Evolutionary conservation across 192 early-diverging fungal genomes (phyloP).

Genomic region (Podila minutissima): DNA sequence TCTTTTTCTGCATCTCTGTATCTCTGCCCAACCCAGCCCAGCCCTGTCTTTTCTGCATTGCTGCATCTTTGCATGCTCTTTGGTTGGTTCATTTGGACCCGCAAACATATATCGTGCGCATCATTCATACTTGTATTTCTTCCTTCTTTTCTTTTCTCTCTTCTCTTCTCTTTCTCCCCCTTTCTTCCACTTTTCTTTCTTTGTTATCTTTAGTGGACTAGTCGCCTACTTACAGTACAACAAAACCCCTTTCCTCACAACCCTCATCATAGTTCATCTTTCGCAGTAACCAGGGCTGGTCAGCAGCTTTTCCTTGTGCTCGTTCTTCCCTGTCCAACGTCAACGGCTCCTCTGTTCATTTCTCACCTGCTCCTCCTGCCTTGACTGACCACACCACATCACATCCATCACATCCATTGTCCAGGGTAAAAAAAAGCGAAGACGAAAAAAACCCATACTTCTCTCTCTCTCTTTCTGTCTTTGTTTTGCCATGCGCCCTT

Average conservation of each 20-base stretch:
- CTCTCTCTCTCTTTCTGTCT: too few relatives aligned
- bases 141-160: slow-evolving; percentile 1
- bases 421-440: too few relatives aligned
- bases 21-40: background rate
- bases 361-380: background rate
- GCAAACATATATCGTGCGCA: background rate
- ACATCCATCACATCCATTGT: background rate
- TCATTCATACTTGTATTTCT: background rate
- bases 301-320: background rate
- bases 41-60: background rate
- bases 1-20: background rate
- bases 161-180: background rate
- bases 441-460: too few relatives aligned
- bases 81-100: background rate
- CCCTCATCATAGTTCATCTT: background rate
- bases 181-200: background rate
- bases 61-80: too few relatives aligned
- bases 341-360: background rate
- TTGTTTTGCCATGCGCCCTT: background rate
- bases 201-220: too few relatives aligned
- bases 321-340: background rate
- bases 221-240: background rate
- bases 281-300: slow-evolving; percentile 1
- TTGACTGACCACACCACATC: background rate
- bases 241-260: background rate